phyloP scores from a whole-genome alignment of 768 basidiomycete species.

The Galerina marginata region DNA sequence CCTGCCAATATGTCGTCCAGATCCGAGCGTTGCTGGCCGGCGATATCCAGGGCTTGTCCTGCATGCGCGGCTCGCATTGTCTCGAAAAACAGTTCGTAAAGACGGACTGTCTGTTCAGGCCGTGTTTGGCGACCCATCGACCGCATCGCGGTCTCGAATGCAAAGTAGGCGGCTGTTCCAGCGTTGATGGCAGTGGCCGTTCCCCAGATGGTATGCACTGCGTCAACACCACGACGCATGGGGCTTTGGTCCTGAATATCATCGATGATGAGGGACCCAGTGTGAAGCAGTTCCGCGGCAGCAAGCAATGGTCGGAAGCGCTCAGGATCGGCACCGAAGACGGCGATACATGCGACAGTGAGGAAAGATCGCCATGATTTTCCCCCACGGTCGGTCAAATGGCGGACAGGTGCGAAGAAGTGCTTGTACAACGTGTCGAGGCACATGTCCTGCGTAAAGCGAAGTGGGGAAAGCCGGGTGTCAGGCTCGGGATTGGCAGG shows the following conservation, averaged over 20 bases:
- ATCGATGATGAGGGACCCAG: conserved; percentile 3
- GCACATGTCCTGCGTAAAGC: not conserved
- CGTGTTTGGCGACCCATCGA: not conserved
- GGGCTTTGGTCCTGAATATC: conserved; percentile 6
- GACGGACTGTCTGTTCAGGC: not conserved
- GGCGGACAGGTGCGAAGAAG: not conserved
- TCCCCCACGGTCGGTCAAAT: not conserved
- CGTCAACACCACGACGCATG: not conserved
- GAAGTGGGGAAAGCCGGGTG: not conserved
- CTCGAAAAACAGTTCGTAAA: conserved; percentile 3
- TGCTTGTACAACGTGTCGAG: not conserved
- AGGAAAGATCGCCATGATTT: conserved; percentile 7
- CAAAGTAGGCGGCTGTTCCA: not conserved
- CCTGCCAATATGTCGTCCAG: not conserved
- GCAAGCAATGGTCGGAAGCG: not conserved
- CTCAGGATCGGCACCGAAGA: not conserved
- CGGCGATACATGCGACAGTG: not conserved
- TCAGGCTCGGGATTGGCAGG: not conserved
- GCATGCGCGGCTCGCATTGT: conserved; percentile 4
- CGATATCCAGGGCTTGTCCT: conserved; percentile 3
- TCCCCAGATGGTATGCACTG: not conserved
- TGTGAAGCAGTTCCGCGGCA: conserved; percentile 1
- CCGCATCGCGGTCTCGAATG: not conserved
- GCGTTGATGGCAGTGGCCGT: conserved; percentile 2
- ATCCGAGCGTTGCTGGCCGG: not conserved